Conservation (phyloP, 495 filamentous ascomycete species). For the Podospora appendiculata region DNA sequence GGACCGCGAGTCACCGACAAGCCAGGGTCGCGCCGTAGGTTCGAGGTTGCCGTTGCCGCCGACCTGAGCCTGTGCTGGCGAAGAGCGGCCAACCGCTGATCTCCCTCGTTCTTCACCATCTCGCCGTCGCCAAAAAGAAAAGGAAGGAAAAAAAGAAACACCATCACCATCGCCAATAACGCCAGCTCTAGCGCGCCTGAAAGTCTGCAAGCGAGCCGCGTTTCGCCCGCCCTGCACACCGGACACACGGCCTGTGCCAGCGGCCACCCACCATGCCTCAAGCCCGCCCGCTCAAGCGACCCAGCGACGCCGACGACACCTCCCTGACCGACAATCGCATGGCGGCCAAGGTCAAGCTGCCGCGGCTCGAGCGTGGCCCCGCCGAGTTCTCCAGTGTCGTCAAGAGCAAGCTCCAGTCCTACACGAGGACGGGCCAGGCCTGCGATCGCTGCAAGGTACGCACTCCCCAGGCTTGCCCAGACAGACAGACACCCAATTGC, state of each 20-base stretch:
- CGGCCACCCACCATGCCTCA: neutral
- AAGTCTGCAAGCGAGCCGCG: no score
- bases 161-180: no score
- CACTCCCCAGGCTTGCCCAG: neutral
- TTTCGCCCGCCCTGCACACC: no score
- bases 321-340: conserved; percentile 10
- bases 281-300: conserved; percentile 24
- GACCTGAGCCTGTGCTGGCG: neutral
- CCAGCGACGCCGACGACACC: conserved; percentile 27
- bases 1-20: no score
- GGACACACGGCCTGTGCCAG: no score
- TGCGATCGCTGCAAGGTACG: conserved; percentile 85
- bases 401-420: conserved; percentile 53
- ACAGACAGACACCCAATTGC: neutral
- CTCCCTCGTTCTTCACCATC: no score
- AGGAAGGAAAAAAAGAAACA: no score
- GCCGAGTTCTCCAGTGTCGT: conserved; percentile 63
- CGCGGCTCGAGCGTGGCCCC: conserved; percentile 38
- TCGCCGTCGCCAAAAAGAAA: no score
- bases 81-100: no score
- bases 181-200: no score
- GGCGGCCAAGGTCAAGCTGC: conserved; percentile 36
- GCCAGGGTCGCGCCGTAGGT: neutral
- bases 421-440: conserved; percentile 72
- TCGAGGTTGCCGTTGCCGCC: neutral